Evolutionary conservation across 2,329 filamentous ascomycete genomes (phyloP).

Genomic region (Cordyceps farinosa): DNA sequence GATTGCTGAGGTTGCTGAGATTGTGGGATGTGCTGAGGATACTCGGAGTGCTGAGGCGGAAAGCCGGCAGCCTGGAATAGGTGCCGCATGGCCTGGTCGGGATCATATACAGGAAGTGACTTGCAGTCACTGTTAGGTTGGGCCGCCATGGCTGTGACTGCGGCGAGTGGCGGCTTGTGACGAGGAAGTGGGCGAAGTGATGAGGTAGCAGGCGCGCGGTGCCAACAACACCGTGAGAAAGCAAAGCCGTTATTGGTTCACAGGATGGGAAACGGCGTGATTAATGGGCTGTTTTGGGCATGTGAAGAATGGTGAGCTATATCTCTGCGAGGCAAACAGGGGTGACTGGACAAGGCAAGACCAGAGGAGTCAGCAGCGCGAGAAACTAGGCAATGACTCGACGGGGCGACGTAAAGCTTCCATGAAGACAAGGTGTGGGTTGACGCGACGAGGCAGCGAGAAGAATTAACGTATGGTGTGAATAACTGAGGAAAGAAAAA

Average conservation of each 20-base stretch:
- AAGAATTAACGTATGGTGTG: not conserved
- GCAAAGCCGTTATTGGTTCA: slow-evolving; percentile 6
- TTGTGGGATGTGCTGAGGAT: not conserved
- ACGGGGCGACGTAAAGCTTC: not conserved
- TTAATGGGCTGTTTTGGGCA: slow-evolving; percentile 15
- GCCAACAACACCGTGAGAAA: not conserved
- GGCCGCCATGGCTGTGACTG: slow-evolving; percentile 10
- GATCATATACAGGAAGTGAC: slow-evolving; percentile 1
- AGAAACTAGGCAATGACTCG: slow-evolving; percentile 11
- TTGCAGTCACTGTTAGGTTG: slow-evolving; percentile 9
- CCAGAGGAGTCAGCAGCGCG: slow-evolving; percentile 4
- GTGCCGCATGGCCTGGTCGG: slow-evolving; percentile 10
- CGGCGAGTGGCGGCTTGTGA: not conserved
- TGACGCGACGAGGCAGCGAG: not conserved
- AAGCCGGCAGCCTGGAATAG: not conserved
- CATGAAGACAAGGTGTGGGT: not conserved
- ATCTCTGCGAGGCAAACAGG: slow-evolving; percentile 3
- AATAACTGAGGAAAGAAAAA: slow-evolving; percentile 4
- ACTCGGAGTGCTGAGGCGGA: not conserved
- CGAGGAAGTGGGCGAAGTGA: not conserved
- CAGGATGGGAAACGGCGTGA: not conserved
- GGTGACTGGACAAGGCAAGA: not conserved
- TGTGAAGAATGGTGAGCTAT: slow-evolving; percentile 10
- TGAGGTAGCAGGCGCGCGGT: not conserved
- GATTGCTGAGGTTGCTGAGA: not conserved